Conservation (phyloP, 116 monocot genomes). For the Posidonia oceanica region DNA sequence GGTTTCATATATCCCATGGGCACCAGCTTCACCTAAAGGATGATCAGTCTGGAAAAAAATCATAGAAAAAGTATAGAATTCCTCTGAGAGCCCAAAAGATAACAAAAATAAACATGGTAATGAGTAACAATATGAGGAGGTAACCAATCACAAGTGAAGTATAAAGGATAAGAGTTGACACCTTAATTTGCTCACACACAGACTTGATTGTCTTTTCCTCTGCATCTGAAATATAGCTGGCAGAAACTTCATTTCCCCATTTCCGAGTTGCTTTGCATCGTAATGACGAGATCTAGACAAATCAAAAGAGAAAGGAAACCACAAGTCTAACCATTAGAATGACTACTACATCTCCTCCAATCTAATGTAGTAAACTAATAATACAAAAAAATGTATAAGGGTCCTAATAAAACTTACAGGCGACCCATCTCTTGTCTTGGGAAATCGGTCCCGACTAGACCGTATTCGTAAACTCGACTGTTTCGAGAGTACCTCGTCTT, state of each 20-base stretch:
- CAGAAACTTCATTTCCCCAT: conserved; percentile 29
- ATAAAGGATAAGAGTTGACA: background rate
- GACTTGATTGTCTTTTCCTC: conserved; percentile 18
- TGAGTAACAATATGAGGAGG: too few relatives aligned
- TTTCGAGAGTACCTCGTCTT: background rate
- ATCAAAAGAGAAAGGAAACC: background rate
- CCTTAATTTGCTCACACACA: conserved; percentile 11
- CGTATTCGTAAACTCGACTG: background rate
- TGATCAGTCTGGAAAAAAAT: conserved; percentile 16
- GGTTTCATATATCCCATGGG: conserved; percentile 26
- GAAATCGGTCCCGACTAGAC: background rate
- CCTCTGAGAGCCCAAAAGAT: too few relatives aligned
- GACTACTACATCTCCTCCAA: too few relatives aligned
- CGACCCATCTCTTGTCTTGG: background rate
- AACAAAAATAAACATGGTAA: too few relatives aligned
- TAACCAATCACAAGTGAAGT: background rate
- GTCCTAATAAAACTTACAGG: background rate
- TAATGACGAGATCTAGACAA: background rate
- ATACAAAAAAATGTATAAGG: background rate
- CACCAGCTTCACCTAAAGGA: conserved; percentile 17
- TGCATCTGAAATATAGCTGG: conserved; percentile 32
- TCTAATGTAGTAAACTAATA: background rate
- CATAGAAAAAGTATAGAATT: background rate
- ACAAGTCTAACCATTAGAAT: background rate
- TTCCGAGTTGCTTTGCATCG: background rate